These are phyloP conservation scores for Paulownia fortunei DNA, from an alignment of 257 asterid genomes.

Conservation along the genomic window DNA sequence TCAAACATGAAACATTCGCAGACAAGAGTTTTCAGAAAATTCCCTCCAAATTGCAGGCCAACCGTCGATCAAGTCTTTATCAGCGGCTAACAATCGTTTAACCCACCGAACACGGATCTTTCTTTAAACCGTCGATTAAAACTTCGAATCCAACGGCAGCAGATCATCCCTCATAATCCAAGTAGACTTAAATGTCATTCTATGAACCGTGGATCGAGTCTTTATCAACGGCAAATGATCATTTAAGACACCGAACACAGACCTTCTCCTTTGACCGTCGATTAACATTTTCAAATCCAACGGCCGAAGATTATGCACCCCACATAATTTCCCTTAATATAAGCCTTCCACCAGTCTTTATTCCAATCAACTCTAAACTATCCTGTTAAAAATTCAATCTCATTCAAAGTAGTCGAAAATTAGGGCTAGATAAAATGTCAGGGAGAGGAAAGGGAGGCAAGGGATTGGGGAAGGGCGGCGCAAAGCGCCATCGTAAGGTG, in stretches of 20 bases:
- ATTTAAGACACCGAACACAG: neutral
- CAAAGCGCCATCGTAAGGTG: slow-evolving; percentile 53
- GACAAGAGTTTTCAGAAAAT: neutral
- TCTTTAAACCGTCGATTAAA: slow-evolving; percentile 22
- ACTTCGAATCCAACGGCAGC: slow-evolving; percentile 30
- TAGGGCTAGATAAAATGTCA: slow-evolving; percentile 38
- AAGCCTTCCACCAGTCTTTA: neutral
- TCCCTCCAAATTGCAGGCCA: neutral
- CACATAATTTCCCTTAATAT: slow-evolving; percentile 18
- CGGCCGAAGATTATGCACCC: slow-evolving; percentile 13
- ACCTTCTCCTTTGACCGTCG: slow-evolving; percentile 6
- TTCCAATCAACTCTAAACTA: neutral
- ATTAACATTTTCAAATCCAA: slow-evolving; percentile 32
- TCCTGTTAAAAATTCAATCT: neutral
- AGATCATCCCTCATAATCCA: neutral
- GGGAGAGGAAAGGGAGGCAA: slow-evolving; percentile 59
- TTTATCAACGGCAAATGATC: slow-evolving; percentile 19
- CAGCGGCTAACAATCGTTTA: neutral
- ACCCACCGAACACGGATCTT: neutral
- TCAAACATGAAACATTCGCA: no score
- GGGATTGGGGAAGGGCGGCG: slow-evolving; percentile 57
- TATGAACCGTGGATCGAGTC: neutral
- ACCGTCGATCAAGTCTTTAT: neutral
- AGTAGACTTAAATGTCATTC: neutral
- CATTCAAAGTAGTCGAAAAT: neutral